phyloP scores from a whole-genome alignment of 2,329 filamentous ascomycete genomes.

The Cladosporium sp. region DNA sequence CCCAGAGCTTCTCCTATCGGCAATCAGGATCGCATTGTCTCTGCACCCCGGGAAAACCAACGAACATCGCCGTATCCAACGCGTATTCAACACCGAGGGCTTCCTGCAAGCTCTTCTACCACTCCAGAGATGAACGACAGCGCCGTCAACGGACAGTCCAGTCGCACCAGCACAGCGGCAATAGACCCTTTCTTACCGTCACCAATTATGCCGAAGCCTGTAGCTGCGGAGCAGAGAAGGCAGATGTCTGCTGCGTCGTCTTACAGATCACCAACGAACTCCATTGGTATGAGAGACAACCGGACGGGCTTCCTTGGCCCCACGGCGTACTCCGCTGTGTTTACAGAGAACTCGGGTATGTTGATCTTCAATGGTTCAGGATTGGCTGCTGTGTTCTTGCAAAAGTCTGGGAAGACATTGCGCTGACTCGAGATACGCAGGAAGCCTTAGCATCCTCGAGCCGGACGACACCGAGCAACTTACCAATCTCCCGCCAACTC shows the following conservation, averaged over 20 bases:
- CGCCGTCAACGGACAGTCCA: neutral
- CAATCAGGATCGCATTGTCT: neutral
- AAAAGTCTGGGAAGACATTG: no score
- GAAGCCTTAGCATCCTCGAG: conserved; percentile 19
- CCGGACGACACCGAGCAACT: conserved; percentile 20
- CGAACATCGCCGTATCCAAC: neutral
- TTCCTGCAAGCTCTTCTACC: neutral
- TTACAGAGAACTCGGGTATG: conserved; percentile 23
- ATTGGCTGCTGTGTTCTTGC: no score
- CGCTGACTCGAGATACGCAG: neutral
- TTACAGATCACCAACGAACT: conserved; percentile 17
- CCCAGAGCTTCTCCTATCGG: conserved; percentile 1
- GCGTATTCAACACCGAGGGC: neutral
- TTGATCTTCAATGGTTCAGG: no score
- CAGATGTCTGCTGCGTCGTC: conserved; percentile 17
- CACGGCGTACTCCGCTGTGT: conserved; percentile 30
- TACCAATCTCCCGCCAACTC: conserved; percentile 21
- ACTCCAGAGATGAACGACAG: neutral
- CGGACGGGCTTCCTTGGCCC: conserved; percentile 29
- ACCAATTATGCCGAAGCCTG: conserved; percentile 10
- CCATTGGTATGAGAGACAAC: conserved; percentile 23
- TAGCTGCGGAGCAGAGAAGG: conserved; percentile 13
- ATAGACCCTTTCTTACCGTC: neutral
- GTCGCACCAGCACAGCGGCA: neutral
- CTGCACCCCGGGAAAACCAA: neutral